Percentiles rank a stretch among this genome's conserved stretches.
Evolutionary conservation across 371 early-diverging fungal species (phyloP).

Genomic region (Mortierella sp.): DNA sequence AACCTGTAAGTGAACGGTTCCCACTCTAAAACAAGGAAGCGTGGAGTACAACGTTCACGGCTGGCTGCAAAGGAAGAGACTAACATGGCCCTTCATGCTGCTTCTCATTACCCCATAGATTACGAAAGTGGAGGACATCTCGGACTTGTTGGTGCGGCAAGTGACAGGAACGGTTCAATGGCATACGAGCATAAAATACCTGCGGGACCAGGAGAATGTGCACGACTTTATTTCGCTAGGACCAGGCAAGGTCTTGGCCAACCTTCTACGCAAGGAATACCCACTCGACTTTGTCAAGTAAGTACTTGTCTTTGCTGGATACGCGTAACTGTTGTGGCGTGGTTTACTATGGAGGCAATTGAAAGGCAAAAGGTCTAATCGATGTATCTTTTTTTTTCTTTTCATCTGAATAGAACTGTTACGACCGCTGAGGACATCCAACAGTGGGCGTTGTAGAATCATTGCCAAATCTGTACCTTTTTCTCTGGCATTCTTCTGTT

Average conservation of each 20-base stretch:
- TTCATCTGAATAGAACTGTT: conserved; percentile 31
- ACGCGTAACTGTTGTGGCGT: not conserved
- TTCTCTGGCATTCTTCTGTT: not conserved
- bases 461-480: not conserved
- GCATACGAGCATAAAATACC: conserved; percentile 83
- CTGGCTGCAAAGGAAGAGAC: not conserved
- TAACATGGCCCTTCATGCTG: not conserved
- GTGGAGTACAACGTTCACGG: not conserved
- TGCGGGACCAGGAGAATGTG: conserved; percentile 82
- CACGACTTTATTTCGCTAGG: conserved; percentile 89
- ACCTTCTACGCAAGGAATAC: conserved; percentile 90
- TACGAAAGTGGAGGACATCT: conserved; percentile 71
- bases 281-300: conserved; percentile 80
- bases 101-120: conserved; percentile 34
- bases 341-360: not conserved
- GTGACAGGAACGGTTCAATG: conserved; percentile 92
- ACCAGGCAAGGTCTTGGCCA: conserved; percentile 90
- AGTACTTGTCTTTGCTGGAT: not conserved
- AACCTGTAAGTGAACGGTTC: conserved; percentile 71
- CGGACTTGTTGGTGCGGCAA: conserved; percentile 79
- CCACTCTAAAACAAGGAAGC: too few species aligned
- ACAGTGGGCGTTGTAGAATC: conserved; percentile 45
- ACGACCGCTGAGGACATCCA: conserved; percentile 53
- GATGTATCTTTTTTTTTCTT: not conserved
- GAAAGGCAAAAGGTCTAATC: not conserved